Percentiles rank a stretch among this genome's conserved stretches.
These are phyloP conservation scores for Pythium vanterpoolii DNA, from an alignment of 352 stramenopile genomes.

Conservation along the genomic window DNA sequence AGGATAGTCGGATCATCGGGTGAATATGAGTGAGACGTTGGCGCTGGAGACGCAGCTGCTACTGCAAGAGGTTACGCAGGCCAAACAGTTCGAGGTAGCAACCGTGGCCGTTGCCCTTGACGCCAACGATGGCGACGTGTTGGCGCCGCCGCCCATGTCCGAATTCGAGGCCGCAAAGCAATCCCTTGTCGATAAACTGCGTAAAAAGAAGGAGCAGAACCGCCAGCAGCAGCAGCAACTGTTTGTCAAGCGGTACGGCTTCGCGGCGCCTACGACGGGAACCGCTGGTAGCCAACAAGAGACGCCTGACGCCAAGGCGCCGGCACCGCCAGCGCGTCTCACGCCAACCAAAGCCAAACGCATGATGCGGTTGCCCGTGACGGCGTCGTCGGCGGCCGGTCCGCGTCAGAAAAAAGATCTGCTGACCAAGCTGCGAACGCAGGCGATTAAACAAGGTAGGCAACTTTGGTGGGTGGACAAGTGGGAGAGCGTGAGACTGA, in stretches of 20 bases:
- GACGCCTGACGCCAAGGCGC: neutral
- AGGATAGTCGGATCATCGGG: neutral
- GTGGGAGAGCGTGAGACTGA: neutral
- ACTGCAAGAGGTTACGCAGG: constrained; percentile 70
- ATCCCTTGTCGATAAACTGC: constrained; percentile 62
- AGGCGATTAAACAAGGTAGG: constrained; percentile 58
- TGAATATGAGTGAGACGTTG: constrained; percentile 48
- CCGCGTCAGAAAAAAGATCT: constrained; percentile 64
- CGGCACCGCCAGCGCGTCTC: constrained; percentile 7
- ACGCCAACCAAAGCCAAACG: constrained; percentile 40
- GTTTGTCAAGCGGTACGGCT: constrained; percentile 43
- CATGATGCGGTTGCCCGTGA: constrained; percentile 52
- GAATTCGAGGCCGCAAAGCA: constrained; percentile 56
- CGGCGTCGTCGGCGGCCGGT: constrained; percentile 19
- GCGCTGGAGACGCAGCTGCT: constrained; percentile 76
- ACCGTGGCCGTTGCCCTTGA: neutral
- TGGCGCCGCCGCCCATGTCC: constrained; percentile 25
- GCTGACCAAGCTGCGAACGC: constrained; percentile 42
- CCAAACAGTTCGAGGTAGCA: constrained; percentile 35
- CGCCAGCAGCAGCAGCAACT: constrained; percentile 45
- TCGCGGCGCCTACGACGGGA: constrained; percentile 2
- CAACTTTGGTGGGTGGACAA: neutral
- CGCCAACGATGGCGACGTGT: constrained; percentile 10
- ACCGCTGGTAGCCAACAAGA: neutral
- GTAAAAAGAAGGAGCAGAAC: constrained; percentile 56